A percentile compares a stretch with the other conserved stretches of the same genome.
These are phyloP conservation scores for Arthrinium phaeospermum DNA, from an alignment of 2,329 filamentous ascomycete genomes.

Conservation along the genomic window DNA sequence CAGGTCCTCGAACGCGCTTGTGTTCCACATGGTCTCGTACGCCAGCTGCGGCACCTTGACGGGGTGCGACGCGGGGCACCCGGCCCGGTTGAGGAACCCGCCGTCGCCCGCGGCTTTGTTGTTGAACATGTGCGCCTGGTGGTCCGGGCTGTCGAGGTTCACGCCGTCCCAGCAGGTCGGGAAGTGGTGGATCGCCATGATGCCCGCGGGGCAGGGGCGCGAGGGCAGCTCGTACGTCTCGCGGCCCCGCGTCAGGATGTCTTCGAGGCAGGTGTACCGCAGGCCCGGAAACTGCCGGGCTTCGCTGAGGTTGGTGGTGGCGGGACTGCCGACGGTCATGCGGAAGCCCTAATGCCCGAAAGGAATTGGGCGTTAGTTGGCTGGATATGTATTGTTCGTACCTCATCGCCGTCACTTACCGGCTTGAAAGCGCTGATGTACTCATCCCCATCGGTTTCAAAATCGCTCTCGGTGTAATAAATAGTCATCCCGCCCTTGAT, in stretches of 20 bases:
- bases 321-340: conserved; percentile 47
- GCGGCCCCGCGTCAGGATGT: conserved; percentile 45
- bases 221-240: conserved; percentile 48
- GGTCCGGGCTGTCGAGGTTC: conserved; percentile 58
- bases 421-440: conserved; percentile 50
- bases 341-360: conserved; percentile 44
- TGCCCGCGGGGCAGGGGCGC: conserved; percentile 44
- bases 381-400: too few relatives aligned
- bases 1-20: conserved; percentile 44
- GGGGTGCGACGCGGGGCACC: conserved; percentile 48
- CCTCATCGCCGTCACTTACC: conserved; percentile 30
- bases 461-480: conserved; percentile 40
- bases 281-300: conserved; percentile 38
- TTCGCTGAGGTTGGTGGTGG: conserved; percentile 34
- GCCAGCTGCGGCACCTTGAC: conserved; percentile 48
- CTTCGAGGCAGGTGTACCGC: conserved; percentile 48
- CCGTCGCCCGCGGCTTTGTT: conserved; percentile 23
- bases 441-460: conserved; percentile 36
- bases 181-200: conserved; percentile 50
- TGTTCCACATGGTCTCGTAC: conserved; percentile 53
- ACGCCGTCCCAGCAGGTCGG: conserved; percentile 65
- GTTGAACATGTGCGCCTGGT: conserved; percentile 60
- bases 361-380: not conserved
- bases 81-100: conserved; percentile 19
- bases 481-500: conserved; percentile 41